These are phyloP conservation scores for Usnea hakonensis DNA, from an alignment of 495 filamentous ascomycete species.

Conservation along the genomic window DNA sequence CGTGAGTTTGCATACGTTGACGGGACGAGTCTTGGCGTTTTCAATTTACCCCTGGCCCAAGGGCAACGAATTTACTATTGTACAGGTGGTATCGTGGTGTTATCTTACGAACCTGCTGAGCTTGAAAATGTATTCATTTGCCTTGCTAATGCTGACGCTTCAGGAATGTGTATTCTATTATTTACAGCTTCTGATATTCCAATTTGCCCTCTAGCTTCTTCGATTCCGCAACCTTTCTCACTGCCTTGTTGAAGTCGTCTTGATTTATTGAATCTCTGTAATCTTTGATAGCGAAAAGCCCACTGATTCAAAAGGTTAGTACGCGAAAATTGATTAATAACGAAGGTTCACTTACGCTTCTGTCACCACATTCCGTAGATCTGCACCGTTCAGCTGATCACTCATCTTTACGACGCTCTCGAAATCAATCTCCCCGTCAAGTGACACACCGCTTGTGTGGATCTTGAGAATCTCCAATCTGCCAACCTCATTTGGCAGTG, in stretches of 20 bases:
- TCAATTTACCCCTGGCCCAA: neutral
- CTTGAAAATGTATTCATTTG: neutral
- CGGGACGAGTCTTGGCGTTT: constrained; percentile 6
- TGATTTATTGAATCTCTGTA: constrained; percentile 92
- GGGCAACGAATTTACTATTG: neutral
- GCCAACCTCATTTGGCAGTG: constrained; percentile 97
- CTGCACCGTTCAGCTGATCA: constrained; percentile 93
- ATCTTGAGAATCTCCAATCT: constrained; percentile 98
- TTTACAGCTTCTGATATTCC: constrained; percentile 93
- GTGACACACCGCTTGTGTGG: constrained; percentile 74
- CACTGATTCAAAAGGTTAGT: constrained; percentile 42
- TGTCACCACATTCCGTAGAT: constrained; percentile 95
- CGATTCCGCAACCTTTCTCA: constrained; percentile 89
- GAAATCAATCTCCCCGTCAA: constrained; percentile 96
- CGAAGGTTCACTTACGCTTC: constrained; percentile 68
- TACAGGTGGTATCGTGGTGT: neutral
- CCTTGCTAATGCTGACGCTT: constrained; percentile 16
- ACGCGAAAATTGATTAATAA: neutral
- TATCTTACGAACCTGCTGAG: neutral
- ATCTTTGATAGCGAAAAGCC: constrained; percentile 95
- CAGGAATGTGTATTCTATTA: constrained; percentile 14
- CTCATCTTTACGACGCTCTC: constrained; percentile 99
- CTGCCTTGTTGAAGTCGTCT: constrained; percentile 98
- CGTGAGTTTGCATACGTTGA: neutral
- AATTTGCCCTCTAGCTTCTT: constrained; percentile 99